Percentiles rank a stretch among this genome's conserved stretches.
phyloP scores from a whole-genome alignment of 2,329 filamentous ascomycete species.

The Fusarium pseudonygamai region DNA sequence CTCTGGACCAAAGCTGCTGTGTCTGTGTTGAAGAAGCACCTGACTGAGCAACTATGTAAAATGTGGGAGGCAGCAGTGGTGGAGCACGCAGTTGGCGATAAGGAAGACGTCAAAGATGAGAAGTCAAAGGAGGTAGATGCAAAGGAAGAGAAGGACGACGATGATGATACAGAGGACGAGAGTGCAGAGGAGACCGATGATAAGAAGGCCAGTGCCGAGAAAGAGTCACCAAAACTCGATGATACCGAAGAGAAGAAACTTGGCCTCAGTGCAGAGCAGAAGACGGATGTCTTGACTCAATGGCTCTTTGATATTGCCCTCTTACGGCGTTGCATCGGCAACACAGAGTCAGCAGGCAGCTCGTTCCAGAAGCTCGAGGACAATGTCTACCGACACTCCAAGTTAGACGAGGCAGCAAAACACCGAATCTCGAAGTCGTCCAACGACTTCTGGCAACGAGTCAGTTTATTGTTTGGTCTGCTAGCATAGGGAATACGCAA shows the following conservation, averaged over 20 bases:
- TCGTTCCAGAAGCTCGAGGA: conserved; percentile 57
- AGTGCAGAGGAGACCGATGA: conserved; percentile 3
- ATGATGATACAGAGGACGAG: conserved; percentile 23
- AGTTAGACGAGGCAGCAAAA: conserved; percentile 59
- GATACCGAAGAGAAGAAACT: background rate
- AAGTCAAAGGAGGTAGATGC: background rate
- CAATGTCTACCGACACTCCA: conserved; percentile 55
- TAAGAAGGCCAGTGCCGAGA: conserved; percentile 22
- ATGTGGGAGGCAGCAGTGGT: conserved; percentile 58
- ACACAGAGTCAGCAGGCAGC: conserved; percentile 38
- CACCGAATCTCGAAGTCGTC: conserved; percentile 70
- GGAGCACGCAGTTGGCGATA: conserved; percentile 31
- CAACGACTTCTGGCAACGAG: conserved; percentile 84
- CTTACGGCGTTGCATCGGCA: conserved; percentile 57
- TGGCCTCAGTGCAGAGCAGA: conserved; percentile 39
- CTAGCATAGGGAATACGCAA: conserved; percentile 57
- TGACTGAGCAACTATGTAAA: conserved; percentile 61
- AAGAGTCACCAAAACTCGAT: conserved; percentile 3
- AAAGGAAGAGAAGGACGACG: background rate
- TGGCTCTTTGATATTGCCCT: conserved; percentile 69
- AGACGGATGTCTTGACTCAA: conserved; percentile 63
- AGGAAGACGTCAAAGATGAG: conserved; percentile 5
- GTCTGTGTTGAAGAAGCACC: conserved; percentile 65
- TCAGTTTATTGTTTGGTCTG: conserved; percentile 82
- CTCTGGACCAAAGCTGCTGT: conserved; percentile 82